Base-by-base conservation (phyloP, 768 basidiomycete genomes). In the Termitomyces sp. region DNA sequence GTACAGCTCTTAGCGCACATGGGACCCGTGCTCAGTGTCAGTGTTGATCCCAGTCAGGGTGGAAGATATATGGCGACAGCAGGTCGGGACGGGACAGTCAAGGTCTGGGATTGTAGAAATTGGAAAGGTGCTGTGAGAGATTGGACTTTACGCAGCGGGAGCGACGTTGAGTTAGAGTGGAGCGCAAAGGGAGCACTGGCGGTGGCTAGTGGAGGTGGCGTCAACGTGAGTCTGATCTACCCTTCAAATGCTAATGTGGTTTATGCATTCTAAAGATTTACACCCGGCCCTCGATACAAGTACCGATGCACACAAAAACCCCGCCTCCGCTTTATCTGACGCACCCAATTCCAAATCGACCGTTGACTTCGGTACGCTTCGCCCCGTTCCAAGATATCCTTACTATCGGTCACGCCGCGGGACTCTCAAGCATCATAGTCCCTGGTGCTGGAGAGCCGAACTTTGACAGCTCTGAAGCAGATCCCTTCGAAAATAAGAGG, bases 61-160 rank as follows among this genome's bases (percentile, higher is more conserved):
- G 96, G 96, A 1, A 69, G 93, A 30, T 95, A 97, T 64, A 90
- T 97, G 87, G 89, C 91, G 1, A 96, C 93, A 0, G 79, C 88
- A 1, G 95, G 95, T 0, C 77, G 85, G 59, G 97, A 99, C 66
- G 88, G 94, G 0, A 82, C 74, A 0, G 89, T 99, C 50, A 98
- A 98, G 65, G 79, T 98, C 1, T 99, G 97, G 97, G 97, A 98
- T 72, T 92, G 89, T 66, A 74, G 97, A 55, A 97, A 94, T 73
- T 98, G 94, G 94, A 93, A 89, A 61, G 89, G 90, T 8, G 83
- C 86, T 3, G 82, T 99, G 35, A 77, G 92, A 56, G 81, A 87
- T 70, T 77, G 94, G 93, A 74, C 70, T 9, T 76, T 88, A 39
- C 76, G 91, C 54, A 85, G 88, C 7, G 84, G 83, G 0, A 70